These are phyloP conservation scores for Hirschfeldia incana DNA, from an alignment of 345 rosid genomes.

Conservation along the genomic window DNA sequence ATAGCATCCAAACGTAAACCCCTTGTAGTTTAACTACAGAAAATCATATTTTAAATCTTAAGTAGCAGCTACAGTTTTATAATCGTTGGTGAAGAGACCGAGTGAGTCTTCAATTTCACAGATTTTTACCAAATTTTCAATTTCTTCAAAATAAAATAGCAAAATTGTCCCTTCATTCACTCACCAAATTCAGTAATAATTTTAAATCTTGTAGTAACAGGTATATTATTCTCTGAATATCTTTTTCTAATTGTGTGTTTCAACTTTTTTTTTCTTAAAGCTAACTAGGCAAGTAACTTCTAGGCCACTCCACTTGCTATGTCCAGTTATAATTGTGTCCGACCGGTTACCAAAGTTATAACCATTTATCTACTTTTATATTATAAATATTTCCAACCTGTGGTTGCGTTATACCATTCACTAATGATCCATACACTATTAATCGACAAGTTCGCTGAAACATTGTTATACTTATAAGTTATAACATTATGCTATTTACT, in stretches of 20 bases:
- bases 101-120: background rate
- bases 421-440: background rate
- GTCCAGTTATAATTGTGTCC: constrained; percentile 32
- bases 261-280: background rate
- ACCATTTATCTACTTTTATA: background rate
- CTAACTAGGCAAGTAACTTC: constrained; percentile 17
- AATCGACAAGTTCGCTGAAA: background rate
- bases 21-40: background rate
- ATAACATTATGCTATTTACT: background rate
- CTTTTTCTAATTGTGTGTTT: background rate
- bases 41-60: background rate
- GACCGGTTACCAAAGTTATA: constrained; percentile 13
- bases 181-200: background rate
- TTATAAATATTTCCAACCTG: background rate
- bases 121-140: background rate
- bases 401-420: constrained; percentile 15
- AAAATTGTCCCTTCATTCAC: background rate
- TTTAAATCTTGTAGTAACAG: background rate
- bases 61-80: background rate
- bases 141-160: background rate
- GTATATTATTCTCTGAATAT: background rate
- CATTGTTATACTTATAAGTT: background rate
- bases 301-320: constrained; percentile 28
- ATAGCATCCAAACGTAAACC: background rate
- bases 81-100: background rate